Conservation (phyloP, 768 basidiomycete genomes). For the Jaapia argillacea region DNA sequence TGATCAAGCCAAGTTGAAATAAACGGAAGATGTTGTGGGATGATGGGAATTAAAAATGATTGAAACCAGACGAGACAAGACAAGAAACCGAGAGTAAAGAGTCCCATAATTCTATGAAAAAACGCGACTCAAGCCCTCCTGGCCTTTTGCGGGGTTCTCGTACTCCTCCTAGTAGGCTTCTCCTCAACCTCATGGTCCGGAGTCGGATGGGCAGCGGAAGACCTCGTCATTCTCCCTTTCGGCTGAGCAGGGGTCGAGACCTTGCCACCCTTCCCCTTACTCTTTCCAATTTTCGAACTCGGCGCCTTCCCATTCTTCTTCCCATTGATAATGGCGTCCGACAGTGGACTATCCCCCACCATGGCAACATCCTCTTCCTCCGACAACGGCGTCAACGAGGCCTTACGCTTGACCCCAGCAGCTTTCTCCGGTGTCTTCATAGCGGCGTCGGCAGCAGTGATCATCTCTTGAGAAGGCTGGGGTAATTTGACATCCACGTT, state of each 20-base stretch:
- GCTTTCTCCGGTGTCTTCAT: conserved; percentile 12
- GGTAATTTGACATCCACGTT: conserved; percentile 23
- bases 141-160: no score
- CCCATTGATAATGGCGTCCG: background rate
- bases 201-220: background rate
- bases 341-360: background rate
- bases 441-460: conserved; percentile 19
- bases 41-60: no score
- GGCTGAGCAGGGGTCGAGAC: background rate
- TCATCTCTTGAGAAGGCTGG: conserved; percentile 52
- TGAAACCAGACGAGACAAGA: no score
- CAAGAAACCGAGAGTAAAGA: no score
- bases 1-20: no score
- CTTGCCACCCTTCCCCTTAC: background rate
- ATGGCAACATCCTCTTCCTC: background rate
- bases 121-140: no score
- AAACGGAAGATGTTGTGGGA: no score
- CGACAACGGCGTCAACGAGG: background rate
- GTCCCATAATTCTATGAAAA: no score
- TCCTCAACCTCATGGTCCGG: background rate
- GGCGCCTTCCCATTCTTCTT: background rate
- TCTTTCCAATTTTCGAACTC: background rate
- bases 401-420: conserved; percentile 27
- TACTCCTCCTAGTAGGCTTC: background rate
- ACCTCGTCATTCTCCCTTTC: background rate